Evolutionary conservation across 2,329 filamentous ascomycete species (phyloP), one percentile per base, ranked within the genome.

Genomic region (Cordyceps farinosa): DNA sequence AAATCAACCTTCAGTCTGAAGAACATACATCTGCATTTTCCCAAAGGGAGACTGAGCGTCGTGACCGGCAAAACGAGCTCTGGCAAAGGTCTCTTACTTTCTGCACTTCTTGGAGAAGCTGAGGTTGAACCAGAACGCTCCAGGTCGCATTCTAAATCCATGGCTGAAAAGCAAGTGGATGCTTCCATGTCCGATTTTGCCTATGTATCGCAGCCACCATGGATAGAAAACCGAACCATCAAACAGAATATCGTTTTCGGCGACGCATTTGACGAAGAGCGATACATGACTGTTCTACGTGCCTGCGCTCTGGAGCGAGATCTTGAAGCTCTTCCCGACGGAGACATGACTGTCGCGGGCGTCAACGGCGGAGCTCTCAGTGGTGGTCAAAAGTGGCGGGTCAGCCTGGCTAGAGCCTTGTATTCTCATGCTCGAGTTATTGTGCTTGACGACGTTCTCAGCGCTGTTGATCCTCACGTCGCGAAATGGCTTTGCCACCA

Each of bases 291-390:
- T 68, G 89, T 90, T 0, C 72, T 91, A 22, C 79, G 83, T 55
- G 87, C 86, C 1, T 91, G 89, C 65, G 88, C 88, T 1, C 72
- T 92, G 22, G 79, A 81, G 42, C 89, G 90, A 69, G 90, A 92
- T 67, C 75, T 92, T 32, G 82, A 86, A 22, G 88, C 90, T 80
- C 80, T 92, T 8, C 76, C 83, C 0, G 87, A 91, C 68, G 89
- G 89, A 4, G 88, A 91, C 67, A 73, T 82, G 34, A 92, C 90
- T 0, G 87, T 90, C 67, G 89, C 92, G 60, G 90, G 90, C 9
- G 87, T 88, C 1, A 90, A 91, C 66, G 90, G 90, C 9, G 89
- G 91, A 68, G 90, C 91, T 67, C 77, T 92, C 8, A 90, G 86
- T 66, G 90, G 90, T 64, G 90, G 90, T 0, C 90, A 92, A 71